Conservation (phyloP, 2,329 filamentous ascomycete genomes). For the Claviceps sp. region DNA sequence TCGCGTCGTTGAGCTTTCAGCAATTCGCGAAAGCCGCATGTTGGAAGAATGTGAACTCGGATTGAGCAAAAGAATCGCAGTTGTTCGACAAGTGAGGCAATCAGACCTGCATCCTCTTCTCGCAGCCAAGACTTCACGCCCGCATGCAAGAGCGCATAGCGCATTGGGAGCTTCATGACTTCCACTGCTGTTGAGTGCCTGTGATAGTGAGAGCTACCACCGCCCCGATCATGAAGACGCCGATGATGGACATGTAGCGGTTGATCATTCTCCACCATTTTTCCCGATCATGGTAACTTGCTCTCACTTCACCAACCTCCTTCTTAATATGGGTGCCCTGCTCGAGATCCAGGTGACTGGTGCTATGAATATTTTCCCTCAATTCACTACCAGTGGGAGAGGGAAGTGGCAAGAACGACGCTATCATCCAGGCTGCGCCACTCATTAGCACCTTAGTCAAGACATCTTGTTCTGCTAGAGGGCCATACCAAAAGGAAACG, state of each 20-base stretch:
- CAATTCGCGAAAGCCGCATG: too few species aligned
- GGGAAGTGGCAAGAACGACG: constrained; percentile 60
- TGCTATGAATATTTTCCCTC: constrained; percentile 31
- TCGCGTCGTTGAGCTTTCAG: too few species aligned
- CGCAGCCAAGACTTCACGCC: neutral
- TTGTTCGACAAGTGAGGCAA: neutral
- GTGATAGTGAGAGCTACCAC: constrained; percentile 38
- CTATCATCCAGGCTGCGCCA: constrained; percentile 61
- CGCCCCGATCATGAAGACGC: constrained; percentile 39
- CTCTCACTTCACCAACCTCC: constrained; percentile 24
- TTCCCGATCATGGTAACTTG: constrained; percentile 35
- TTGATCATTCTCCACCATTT: constrained; percentile 49
- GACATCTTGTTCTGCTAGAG: neutral
- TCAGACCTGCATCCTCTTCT: neutral
- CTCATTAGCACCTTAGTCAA: constrained; percentile 6
- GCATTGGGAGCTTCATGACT: constrained; percentile 4
- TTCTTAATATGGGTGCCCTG: constrained; percentile 21
- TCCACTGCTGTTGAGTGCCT: constrained; percentile 40
- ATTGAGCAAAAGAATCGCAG: too few species aligned
- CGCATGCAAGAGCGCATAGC: neutral
- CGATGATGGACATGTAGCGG: constrained; percentile 43
- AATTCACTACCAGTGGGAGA: constrained; percentile 38
- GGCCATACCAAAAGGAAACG: constrained; percentile 56
- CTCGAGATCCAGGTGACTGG: constrained; percentile 25
- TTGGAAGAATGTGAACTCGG: too few species aligned